Base-by-base conservation (phyloP, 768 basidiomycete genomes). In the Psilocybe cubensis region DNA sequence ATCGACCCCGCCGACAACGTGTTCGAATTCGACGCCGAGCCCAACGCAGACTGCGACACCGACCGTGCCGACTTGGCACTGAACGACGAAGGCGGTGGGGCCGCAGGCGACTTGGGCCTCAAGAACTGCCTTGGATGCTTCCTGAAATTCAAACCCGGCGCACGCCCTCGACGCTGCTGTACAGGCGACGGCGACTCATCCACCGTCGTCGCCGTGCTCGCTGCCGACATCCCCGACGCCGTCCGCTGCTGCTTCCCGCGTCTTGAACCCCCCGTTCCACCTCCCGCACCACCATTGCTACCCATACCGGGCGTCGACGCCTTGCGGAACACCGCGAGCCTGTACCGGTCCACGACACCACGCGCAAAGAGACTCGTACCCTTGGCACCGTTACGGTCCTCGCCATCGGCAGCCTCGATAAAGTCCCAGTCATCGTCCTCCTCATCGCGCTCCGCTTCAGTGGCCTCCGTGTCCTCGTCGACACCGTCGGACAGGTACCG, bases 401-500 rank as follows among this genome's bases (percentile, higher is more conserved):
- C 92, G n/a, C 85, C 86, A 61, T 89, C 88, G 4, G 76, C 90
- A 35, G 83, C 83, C 65, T 94, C 91, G 58, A 96, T 82, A 60
- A 95, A 84, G 81, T 95, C 94, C 94, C 94, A 96, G 55, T 94
- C 94, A 40, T 93, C 90, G 49, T 94, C 92, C 52, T 86, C 92
- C 52, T 86, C 85, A 20, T 83, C 81, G n/a, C 77, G 74, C 66
- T 77, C 79, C 49, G 76, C 70, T 52, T 72, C 70, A 3, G 71
- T 79, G 47, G 64, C 72, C 54, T 74, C 77, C 33, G 70, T 68
- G 52, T 85, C 86, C 59, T 78, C 79, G 45, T 81, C 82, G 57
- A 73, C 73, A 35, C 71, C 79, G 67, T 85, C 86, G 12, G 82
- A 81, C 25, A 91, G 72, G 66, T 86, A 85, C 44, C 85, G 83